These are phyloP conservation scores for Tephrocybe sp. DNA, from an alignment of 768 basidiomycete genomes.

Conservation along the genomic window DNA sequence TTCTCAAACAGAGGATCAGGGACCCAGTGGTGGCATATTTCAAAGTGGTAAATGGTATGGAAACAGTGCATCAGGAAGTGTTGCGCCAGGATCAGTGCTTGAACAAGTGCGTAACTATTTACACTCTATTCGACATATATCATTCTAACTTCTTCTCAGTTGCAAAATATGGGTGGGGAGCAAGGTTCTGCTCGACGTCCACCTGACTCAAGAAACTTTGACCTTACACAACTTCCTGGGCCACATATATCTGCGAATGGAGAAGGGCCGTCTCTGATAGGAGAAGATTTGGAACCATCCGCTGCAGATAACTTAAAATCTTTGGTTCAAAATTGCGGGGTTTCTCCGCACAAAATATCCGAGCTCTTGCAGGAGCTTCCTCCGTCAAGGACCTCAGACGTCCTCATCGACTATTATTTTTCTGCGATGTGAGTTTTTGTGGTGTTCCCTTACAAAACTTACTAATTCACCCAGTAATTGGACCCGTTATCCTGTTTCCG, in stretches of 20 bases:
- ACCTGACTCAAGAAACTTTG: constrained; percentile 15
- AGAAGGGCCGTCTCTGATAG: constrained; percentile 27
- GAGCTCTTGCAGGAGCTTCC: constrained; percentile 90
- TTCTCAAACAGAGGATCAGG: constrained; percentile 76
- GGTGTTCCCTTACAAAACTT: constrained; percentile 11
- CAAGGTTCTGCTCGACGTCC: constrained; percentile 8
- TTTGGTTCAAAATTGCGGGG: constrained; percentile 89
- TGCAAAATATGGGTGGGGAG: constrained; percentile 26
- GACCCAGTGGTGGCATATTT: constrained; percentile 71
- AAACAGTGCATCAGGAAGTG: constrained; percentile 77
- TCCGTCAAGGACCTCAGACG: constrained; percentile 68
- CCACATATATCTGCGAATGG: constrained; percentile 5
- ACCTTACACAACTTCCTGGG: constrained; percentile 7
- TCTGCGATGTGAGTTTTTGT: constrained; percentile 48
- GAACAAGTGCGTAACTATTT: constrained; percentile 57
- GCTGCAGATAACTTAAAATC: constrained; percentile 83
- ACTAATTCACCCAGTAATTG: constrained; percentile 61
- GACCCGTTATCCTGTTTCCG: constrained; percentile 90
- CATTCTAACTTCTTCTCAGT: constrained; percentile 11
- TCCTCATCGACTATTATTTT: constrained; percentile 83
- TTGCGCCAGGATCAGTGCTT: constrained; percentile 75
- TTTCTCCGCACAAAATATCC: constrained; percentile 84
- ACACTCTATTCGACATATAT: not conserved
- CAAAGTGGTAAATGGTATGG: constrained; percentile 88
- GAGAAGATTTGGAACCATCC: constrained; percentile 44